These are phyloP conservation scores for Trichoderma sp. DNA, from an alignment of 2,329 filamentous ascomycete species.

Conservation along the genomic window DNA sequence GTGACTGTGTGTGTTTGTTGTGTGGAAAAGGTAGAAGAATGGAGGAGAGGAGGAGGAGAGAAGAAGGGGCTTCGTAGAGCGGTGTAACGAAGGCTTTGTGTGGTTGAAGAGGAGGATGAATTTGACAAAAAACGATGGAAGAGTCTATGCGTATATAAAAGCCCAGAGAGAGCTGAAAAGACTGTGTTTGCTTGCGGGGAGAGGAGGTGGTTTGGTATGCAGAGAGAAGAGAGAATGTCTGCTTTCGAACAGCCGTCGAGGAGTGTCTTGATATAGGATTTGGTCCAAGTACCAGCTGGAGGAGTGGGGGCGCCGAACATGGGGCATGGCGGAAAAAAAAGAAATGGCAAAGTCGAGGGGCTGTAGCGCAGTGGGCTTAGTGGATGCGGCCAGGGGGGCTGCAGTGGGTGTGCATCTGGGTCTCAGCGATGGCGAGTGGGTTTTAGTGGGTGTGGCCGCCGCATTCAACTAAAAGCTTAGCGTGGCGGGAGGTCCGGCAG, in stretches of 20 bases:
- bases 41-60: background rate
- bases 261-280: conserved; percentile 22
- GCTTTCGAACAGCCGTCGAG: conserved; percentile 17
- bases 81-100: conserved; percentile 10
- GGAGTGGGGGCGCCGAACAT: conserved; percentile 15
- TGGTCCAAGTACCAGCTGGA: conserved; percentile 2
- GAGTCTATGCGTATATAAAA: background rate
- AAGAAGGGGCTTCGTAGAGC: background rate
- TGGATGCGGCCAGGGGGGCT: conserved; percentile 15
- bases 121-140: background rate
- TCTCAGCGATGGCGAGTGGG: conserved; percentile 19
- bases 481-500: conserved; percentile 31
- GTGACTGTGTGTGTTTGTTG: conserved; percentile 21
- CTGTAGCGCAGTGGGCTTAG: conserved; percentile 1
- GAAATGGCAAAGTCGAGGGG: conserved; percentile 10
- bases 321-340: conserved; percentile 8
- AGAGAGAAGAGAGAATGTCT: conserved; percentile 13
- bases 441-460: conserved; percentile 22
- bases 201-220: conserved; percentile 15
- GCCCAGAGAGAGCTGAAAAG: background rate
- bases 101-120: background rate
- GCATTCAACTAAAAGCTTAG: conserved; percentile 31
- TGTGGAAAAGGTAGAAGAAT: conserved; percentile 2
- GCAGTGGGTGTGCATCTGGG: conserved; percentile 20
- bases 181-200: conserved; percentile 15